phyloP scores from a whole-genome alignment of 345 rosid genomes.

The Sisymbrium irio region DNA sequence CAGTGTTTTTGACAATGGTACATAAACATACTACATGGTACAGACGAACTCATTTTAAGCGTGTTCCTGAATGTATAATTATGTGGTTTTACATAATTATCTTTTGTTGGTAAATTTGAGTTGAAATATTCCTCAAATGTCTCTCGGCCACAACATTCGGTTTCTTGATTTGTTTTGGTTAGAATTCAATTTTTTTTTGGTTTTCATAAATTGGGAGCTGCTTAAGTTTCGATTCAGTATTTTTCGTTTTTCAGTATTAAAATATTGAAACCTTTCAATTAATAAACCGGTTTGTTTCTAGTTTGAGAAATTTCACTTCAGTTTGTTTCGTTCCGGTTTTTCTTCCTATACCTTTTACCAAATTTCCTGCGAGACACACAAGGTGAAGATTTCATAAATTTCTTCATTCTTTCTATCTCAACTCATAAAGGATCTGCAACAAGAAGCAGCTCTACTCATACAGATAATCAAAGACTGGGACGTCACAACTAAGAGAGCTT shows the following conservation, averaged over 20 bases:
- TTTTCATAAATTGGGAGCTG: neutral
- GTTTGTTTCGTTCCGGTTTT: no score
- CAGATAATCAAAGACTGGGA: constrained; percentile 57
- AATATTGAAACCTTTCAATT: no score
- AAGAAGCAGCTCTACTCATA: constrained; percentile 28
- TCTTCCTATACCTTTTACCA: neutral
- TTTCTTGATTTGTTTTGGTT: neutral
- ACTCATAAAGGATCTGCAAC: neutral
- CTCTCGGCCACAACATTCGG: neutral
- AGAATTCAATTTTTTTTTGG: no score
- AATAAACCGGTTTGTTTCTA: neutral
- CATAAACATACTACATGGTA: neutral
- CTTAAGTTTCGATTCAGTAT: neutral
- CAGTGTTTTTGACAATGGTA: neutral
- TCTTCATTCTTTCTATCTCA: neutral
- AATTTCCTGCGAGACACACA: neutral
- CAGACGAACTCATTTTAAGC: no score
- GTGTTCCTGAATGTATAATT: no score
- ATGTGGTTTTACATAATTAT: no score
- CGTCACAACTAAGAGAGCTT: constrained; percentile 36
- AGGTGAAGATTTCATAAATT: no score
- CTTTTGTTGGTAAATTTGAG: no score
- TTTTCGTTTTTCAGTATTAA: neutral
- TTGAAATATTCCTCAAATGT: neutral
- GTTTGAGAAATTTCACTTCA: no score